Base-by-base conservation (phyloP, 2,329 filamentous ascomycete genomes). In the Neoascochyta sp. region DNA sequence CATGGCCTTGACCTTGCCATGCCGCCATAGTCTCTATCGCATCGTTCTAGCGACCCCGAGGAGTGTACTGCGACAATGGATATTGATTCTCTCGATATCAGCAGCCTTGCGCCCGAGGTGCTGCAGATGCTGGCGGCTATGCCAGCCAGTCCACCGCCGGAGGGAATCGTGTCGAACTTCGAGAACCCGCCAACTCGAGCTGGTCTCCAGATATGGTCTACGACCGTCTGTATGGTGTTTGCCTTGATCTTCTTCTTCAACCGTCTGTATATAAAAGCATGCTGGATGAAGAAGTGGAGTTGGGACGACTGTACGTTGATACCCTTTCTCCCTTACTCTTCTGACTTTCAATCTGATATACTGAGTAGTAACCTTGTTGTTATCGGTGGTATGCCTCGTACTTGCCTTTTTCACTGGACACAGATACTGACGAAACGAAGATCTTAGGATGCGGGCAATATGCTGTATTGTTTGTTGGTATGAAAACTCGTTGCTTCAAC, bases 301-400 rank as follows among this genome's bases (percentile, higher is more conserved):
- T 43, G 39, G 39, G 39, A 43, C 32, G 39, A 43, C 18, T 27
- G 31, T 36, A 36, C 16, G 28, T 11, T 26, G 7, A 17, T 14
- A 4, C 14, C 18, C 5, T 8, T 13, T 15, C 9, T 21, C 18
- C 7, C 9, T 19, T 18, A 14, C 15, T 8, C 14, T 4, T n/a
- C 25, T 27, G 7, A 14, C 15, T 5, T 19, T 10, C 7, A 9
- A 19, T 27, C 13, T 20, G 10, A 23, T 11, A 10, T 23, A 12
- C 12, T 6, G 7, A 11, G 12, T 12, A 23, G 21, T 11, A 11
- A 23, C 21, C 6, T 12, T 23, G 11, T 23, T 23, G 7, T 6
- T 23, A 11, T 7, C 21, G 6, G 21, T 23, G 6, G 8, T 23
- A 20, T 7, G 18, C 10, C 18, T 20, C 7, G 7, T 20, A 7